Evolutionary conservation across 2,329 filamentous ascomycete genomes (phyloP).

Genomic region (Sporothrix brunneoviolacea): DNA sequence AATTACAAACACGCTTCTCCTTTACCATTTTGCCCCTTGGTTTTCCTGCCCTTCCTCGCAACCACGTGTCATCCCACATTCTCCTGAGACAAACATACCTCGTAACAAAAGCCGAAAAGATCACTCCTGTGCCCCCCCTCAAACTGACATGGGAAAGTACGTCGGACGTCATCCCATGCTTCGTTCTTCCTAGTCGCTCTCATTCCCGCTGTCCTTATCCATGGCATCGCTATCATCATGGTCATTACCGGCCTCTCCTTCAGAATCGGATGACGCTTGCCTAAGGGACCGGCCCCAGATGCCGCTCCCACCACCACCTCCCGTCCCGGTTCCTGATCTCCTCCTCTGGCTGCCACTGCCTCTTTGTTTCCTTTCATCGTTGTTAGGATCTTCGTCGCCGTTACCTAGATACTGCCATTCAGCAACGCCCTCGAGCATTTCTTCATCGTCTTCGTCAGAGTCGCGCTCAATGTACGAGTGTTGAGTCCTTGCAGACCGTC

Average conservation of each 20-base stretch:
- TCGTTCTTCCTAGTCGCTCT: not conserved
- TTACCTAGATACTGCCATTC: conserved; percentile 47
- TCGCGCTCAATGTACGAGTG: conserved; percentile 51
- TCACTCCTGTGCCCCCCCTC: too few species aligned
- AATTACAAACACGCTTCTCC: too few species aligned
- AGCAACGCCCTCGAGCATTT: conserved; percentile 55
- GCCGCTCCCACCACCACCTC: conserved; percentile 1
- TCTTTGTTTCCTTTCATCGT: not conserved
- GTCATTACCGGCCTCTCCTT: not conserved
- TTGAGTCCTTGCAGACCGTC: conserved; percentile 38
- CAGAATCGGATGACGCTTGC: conserved; percentile 12
- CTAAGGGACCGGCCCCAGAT: conserved; percentile 15
- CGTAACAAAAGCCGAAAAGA: too few species aligned
- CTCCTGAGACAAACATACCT: too few species aligned
- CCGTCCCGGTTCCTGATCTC: not conserved
- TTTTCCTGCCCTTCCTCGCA: too few species aligned
- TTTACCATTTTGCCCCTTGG: too few species aligned
- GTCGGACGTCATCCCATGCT: too few species aligned
- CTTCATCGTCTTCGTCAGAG: conserved; percentile 51
- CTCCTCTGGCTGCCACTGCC: not conserved
- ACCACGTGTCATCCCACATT: too few species aligned
- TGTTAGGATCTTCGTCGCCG: conserved; percentile 15
- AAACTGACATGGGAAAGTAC: too few species aligned
- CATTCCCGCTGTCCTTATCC: conserved; percentile 9
- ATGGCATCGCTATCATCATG: conserved; percentile 1